Evolutionary conservation across 352 stramenopile genomes (phyloP), one percentile per base, ranked within the genome.

Genomic region (Aphanomyces cochlioides): DNA sequence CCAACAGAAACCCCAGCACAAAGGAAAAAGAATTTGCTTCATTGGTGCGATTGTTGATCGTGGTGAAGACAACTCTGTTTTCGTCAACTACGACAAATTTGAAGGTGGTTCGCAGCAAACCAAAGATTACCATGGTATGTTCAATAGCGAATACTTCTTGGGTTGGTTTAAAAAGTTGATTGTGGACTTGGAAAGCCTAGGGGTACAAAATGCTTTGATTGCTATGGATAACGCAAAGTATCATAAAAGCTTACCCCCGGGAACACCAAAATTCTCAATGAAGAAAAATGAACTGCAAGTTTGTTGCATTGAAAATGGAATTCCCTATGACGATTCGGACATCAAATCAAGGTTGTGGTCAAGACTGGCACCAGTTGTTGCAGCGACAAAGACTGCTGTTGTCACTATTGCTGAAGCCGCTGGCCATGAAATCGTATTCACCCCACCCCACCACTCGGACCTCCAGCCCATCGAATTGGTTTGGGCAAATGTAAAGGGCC

Each of bases 381-480:
- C 15, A 54, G 39, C 56, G 39, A 3, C 56, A 56, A 17, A 65
- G 1, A 34, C 66, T 0, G 59, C 59, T 6, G 47, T 75, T 4
- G 47, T 74, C 15, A 8, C 59, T 19, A 48, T 72, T 36, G 74
- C 71, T 21, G 21, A 37, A 19, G n/a, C 6, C 4, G 38, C 10
- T 13, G 66, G 65, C 1, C 72, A 77, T 12, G 34, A 57, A 1
- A 53, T 75, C 1, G n/a, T 77, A 6, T 77, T 69, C 61, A 77
- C 68, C 0, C 74, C 74, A 4, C 74, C 65, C 13, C 63, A 78
- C 15, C 69, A 78, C 59, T 73, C 60, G 4, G 61, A 77, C 21
- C 64, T 78, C 37, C 67, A 78, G 57, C 71, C 66, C 3, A 76
- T 77, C 45, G 72, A 77, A 38, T 36, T 66, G 0, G 48, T 76